These are phyloP conservation scores for Diospyros lotus DNA, from an alignment of 148 eudicot genomes.

Conservation along the genomic window DNA sequence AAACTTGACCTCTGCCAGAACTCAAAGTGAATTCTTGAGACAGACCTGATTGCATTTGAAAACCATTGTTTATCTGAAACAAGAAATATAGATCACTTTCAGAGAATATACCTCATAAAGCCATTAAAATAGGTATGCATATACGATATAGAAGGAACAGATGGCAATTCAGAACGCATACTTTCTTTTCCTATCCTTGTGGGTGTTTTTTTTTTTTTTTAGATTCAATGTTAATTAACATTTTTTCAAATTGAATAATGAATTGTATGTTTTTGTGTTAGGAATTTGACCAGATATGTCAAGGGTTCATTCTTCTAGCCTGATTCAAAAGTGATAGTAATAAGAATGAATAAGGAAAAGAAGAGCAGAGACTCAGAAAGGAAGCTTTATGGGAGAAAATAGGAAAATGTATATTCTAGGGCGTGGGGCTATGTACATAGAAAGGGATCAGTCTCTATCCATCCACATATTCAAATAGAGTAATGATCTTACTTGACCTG, in stretches of 20 bases:
- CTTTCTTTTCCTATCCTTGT: too few relatives aligned
- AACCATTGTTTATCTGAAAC: constrained; percentile 40
- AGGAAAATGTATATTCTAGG: background rate
- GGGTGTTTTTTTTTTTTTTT: too few relatives aligned
- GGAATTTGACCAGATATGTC: too few relatives aligned
- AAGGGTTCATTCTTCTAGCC: background rate
- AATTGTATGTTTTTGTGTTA: too few relatives aligned
- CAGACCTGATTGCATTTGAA: constrained; percentile 24
- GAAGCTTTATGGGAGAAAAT: background rate
- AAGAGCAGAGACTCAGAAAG: background rate
- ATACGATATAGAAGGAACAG: background rate
- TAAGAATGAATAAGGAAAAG: background rate
- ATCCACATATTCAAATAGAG: background rate
- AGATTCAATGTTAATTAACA: too few relatives aligned
- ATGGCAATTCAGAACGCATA: too few relatives aligned
- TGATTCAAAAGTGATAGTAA: background rate
- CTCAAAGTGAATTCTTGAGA: constrained; percentile 36
- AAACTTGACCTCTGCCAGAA: constrained; percentile 43
- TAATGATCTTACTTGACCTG: background rate
- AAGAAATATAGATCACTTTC: constrained; percentile 1
- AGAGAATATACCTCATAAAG: too few relatives aligned
- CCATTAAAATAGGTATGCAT: background rate
- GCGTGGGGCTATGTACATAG: background rate
- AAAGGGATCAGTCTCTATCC: background rate
- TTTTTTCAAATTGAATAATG: too few relatives aligned